A percentile compares a stretch with the other conserved stretches of the same genome.
Evolutionary conservation across 176 grass and related monocot species (phyloP).

Genomic region (Oryza meyeriana): DNA sequence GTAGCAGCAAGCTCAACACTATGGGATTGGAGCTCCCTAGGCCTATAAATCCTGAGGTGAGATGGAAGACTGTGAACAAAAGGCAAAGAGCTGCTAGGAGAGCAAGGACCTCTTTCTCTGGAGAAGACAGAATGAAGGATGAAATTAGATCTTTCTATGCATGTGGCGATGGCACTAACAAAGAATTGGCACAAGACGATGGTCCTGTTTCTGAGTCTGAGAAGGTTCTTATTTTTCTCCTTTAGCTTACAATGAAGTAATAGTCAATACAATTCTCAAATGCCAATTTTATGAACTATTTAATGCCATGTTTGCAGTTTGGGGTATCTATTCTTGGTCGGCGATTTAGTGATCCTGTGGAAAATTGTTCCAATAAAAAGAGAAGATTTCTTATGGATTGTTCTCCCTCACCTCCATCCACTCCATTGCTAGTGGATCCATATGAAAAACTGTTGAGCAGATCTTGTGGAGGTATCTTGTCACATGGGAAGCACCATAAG

Average conservation of each 20-base stretch:
- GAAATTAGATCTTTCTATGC: constrained; percentile 45
- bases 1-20: constrained; percentile 53
- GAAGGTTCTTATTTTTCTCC: constrained; percentile 64
- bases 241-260: constrained; percentile 21
- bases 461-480: constrained; percentile 38
- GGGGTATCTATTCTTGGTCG: constrained; percentile 88
- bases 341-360: constrained; percentile 67
- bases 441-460: constrained; percentile 40
- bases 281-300: constrained; percentile 29
- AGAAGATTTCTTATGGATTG: constrained; percentile 61
- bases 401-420: constrained; percentile 61
- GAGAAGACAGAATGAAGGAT: constrained; percentile 41
- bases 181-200: constrained; percentile 42
- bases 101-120: constrained; percentile 63
- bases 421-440: constrained; percentile 40
- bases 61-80: constrained; percentile 61
- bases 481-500: constrained; percentile 41
- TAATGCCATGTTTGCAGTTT: constrained; percentile 48
- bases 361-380: constrained; percentile 94
- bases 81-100: constrained; percentile 68
- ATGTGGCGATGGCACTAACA: constrained; percentile 27
- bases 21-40: constrained; percentile 64
- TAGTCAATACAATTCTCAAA: constrained; percentile 2
- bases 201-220: constrained; percentile 73
- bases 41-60: constrained; percentile 56